Base-by-base conservation (phyloP, 1,284 basidiomycete species). In the Rugosomyces carneus region DNA sequence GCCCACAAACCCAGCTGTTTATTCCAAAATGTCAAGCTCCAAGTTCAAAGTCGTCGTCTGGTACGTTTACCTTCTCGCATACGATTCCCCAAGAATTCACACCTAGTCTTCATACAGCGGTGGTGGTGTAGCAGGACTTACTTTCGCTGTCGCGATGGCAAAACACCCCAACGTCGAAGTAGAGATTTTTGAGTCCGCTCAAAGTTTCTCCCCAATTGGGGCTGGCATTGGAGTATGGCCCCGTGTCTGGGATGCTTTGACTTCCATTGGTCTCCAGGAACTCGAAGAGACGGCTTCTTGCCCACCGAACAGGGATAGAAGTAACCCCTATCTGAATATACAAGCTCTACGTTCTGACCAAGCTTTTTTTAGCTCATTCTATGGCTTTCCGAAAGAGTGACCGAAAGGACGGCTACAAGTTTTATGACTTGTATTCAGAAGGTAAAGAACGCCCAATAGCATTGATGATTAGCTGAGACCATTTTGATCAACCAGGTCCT, bases 221-320 rank as follows among this genome's bases (percentile, higher is more conserved):
- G 66, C 64, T 3, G 66, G 66, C 8, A 59, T 67, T 18, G 61
- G 57, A 19, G 48, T 67, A 34, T 63, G 57, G 46, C 56, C 60
- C 7, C 56, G 64, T 20, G 53, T 57, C 11, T 62, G 67, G 67
- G 51, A 49, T 31, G 51, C 61, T 11, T 45, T 66, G 19, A 52
- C 48, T 13, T 47, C 50, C 11, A 50, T 66, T 16, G 64, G 62
- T 16, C 52, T 68, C 21, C 49, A 55, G 10, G 57, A 53, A 3
- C 42, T 59, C 13, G 48, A 62, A 29, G 37, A 48, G 3, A 55
- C 61, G 29, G 49, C 61, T 13, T 53, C 60, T 16, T 57, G 57
- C 3, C 40, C 53, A 15, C 53, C 54, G n/a, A 52, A 51, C 29
- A 45, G 52, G 19, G 50, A 54, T 19, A 34, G 45, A 42, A 52